Percentiles rank a stretch among this genome's conserved stretches.
These are phyloP conservation scores for Phialemonium atrogriseum DNA, from an alignment of 2,329 filamentous ascomycete genomes.

Conservation along the genomic window DNA sequence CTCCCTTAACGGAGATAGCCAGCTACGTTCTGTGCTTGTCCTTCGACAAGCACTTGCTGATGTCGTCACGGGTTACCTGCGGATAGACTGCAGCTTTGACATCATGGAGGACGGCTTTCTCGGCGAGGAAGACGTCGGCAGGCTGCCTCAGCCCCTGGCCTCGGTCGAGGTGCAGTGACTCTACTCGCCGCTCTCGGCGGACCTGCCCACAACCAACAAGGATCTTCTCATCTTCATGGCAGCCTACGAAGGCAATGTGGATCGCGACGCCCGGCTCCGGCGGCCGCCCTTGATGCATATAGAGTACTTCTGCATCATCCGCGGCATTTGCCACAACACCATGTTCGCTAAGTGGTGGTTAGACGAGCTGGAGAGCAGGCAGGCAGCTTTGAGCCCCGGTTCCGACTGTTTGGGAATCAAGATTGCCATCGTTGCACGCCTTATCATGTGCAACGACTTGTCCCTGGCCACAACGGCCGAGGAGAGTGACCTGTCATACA, in stretches of 20 bases:
- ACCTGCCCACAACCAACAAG: conserved; percentile 27
- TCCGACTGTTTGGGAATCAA: too few species aligned
- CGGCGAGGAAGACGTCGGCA: too few species aligned
- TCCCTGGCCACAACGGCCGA: too few species aligned
- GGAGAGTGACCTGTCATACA: too few species aligned
- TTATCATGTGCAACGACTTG: too few species aligned
- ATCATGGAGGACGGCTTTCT: neutral
- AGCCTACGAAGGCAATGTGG: conserved; percentile 28
- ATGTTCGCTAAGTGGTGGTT: conserved; percentile 25
- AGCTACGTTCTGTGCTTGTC: conserved; percentile 11
- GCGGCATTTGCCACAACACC: conserved; percentile 26
- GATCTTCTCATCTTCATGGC: conserved; percentile 27
- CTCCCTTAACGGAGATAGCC: conserved; percentile 25
- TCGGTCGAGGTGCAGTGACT: too few species aligned
- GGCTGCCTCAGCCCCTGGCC: too few species aligned
- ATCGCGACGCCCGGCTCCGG: conserved; percentile 27
- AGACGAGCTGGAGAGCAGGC: too few species aligned
- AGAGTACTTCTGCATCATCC: conserved; percentile 19
- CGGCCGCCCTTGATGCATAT: conserved; percentile 14
- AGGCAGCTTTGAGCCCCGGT: too few species aligned
- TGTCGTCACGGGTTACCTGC: neutral
- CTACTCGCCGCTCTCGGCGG: conserved; percentile 21
- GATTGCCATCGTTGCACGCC: too few species aligned
- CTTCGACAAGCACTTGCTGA: neutral
- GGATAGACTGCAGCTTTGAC: neutral